phyloP scores from a whole-genome alignment of 2,329 filamentous ascomycete genomes.

The Cordyceps sp. region DNA sequence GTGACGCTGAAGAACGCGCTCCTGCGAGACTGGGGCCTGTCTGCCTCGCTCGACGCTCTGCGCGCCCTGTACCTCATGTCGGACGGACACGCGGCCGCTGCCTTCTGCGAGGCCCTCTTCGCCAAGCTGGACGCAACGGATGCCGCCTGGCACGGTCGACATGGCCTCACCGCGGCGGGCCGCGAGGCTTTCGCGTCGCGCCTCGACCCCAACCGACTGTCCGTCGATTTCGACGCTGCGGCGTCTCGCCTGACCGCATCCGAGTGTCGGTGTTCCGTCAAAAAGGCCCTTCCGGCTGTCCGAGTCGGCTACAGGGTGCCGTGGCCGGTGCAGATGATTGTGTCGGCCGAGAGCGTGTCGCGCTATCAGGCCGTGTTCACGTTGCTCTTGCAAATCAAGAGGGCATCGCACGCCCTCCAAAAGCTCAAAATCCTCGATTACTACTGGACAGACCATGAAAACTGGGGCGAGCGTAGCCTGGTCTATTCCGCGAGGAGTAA shows the following conservation, averaged over 20 bases:
- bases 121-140: constrained; percentile 49
- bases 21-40: constrained; percentile 52
- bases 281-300: constrained; percentile 39
- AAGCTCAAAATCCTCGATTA: constrained; percentile 29
- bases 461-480: constrained; percentile 24
- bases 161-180: constrained; percentile 61
- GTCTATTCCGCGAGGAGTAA: constrained; percentile 49
- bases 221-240: constrained; percentile 32
- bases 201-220: constrained; percentile 45
- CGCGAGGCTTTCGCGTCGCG: constrained; percentile 50
- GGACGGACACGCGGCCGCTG: constrained; percentile 51
- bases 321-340: constrained; percentile 54
- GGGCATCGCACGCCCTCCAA: constrained; percentile 52
- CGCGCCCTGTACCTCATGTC: constrained; percentile 61
- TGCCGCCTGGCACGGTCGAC: constrained; percentile 61
- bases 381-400: constrained; percentile 60
- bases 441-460: constrained; percentile 17
- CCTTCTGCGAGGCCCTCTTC: constrained; percentile 55
- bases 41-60: constrained; percentile 46
- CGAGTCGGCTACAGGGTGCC: constrained; percentile 50
- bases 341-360: constrained; percentile 45
- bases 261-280: constrained; percentile 39
- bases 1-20: constrained; percentile 48
- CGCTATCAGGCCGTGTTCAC: constrained; percentile 60
- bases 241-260: constrained; percentile 24